phyloP scores from a whole-genome alignment of 495 filamentous ascomycete genomes.

The Jackrogersella multiformis region DNA sequence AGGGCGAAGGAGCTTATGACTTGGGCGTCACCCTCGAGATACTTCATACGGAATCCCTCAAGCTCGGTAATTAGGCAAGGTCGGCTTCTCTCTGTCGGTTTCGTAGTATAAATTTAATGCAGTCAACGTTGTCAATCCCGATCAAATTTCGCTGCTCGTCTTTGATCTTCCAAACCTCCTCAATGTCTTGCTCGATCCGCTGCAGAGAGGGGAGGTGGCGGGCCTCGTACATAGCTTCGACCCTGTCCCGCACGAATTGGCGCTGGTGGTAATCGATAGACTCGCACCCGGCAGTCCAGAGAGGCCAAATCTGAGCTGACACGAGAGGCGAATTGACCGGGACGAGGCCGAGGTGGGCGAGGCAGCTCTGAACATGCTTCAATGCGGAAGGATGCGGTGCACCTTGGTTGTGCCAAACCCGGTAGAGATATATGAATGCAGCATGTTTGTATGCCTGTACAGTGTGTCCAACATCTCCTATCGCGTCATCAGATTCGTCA shows the following conservation, averaged over 20 bases:
- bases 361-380: slow-evolving; percentile 37
- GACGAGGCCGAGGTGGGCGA: slow-evolving; percentile 34
- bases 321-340: slow-evolving; percentile 41
- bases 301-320: slow-evolving; percentile 44
- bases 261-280: slow-evolving; percentile 40
- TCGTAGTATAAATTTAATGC: slow-evolving; percentile 40
- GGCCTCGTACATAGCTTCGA: slow-evolving; percentile 39
- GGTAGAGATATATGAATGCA: slow-evolving; percentile 45
- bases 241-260: slow-evolving; percentile 38
- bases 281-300: slow-evolving; percentile 48
- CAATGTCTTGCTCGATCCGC: slow-evolving; percentile 42
- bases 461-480: slow-evolving; percentile 34
- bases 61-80: slow-evolving; percentile 21
- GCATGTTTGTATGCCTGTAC: slow-evolving; percentile 45
- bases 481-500: slow-evolving; percentile 10
- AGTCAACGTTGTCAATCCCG: slow-evolving; percentile 44
- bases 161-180: slow-evolving; percentile 44
- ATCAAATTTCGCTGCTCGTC: slow-evolving; percentile 39
- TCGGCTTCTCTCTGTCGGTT: slow-evolving; percentile 40
- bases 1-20: background rate
- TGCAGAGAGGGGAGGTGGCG: slow-evolving; percentile 44
- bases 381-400: slow-evolving; percentile 33
- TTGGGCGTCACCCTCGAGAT: background rate
- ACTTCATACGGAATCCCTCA: background rate
- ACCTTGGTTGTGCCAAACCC: slow-evolving; percentile 43